phyloP scores from a whole-genome alignment of 345 rosid species.

The Populus pruinosa region DNA sequence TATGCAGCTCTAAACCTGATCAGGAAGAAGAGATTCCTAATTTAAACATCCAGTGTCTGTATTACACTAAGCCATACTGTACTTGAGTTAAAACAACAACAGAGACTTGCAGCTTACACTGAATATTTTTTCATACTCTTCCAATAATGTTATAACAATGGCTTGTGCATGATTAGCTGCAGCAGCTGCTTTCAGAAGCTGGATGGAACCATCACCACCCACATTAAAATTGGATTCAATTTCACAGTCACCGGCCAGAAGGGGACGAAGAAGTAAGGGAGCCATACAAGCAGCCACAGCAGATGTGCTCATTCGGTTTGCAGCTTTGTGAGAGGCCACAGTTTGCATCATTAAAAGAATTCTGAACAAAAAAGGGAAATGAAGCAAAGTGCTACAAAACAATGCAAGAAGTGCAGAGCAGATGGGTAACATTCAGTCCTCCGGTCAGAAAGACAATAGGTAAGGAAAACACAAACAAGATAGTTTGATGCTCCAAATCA shows the following conservation, averaged over 20 bases:
- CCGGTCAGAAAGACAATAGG: not conserved
- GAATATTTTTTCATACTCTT: slow-evolving; percentile 78
- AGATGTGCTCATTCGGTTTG: slow-evolving; percentile 88
- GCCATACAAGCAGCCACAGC: slow-evolving; percentile 99
- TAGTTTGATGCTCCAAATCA: not conserved
- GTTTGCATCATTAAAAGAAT: slow-evolving; percentile 89
- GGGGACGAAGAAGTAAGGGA: slow-evolving; percentile 97
- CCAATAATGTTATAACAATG: slow-evolving; percentile 82
- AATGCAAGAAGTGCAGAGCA: not conserved
- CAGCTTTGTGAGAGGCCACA: slow-evolving; percentile 70
- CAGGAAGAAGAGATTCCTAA: not conserved
- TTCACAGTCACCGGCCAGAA: slow-evolving; percentile 93
- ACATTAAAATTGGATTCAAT: slow-evolving; percentile 86
- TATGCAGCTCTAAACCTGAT: not conserved
- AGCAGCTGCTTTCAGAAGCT: slow-evolving; percentile 96
- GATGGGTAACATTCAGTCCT: not conserved
- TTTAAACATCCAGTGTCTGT: not conserved
- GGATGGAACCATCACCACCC: slow-evolving; percentile 91
- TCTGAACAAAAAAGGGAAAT: slow-evolving; percentile 47
- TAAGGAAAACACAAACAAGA: not conserved
- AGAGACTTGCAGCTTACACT: slow-evolving; percentile 54
- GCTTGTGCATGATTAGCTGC: slow-evolving; percentile 99
- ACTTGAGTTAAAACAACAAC: not conserved
- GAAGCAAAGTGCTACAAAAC: not conserved
- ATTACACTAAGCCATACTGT: slow-evolving; percentile 9